Evolutionary conservation across 257 asterid genomes (phyloP), one percentile per base, ranked within the genome.

Genomic region (Lithospermum erythrorhizon): DNA sequence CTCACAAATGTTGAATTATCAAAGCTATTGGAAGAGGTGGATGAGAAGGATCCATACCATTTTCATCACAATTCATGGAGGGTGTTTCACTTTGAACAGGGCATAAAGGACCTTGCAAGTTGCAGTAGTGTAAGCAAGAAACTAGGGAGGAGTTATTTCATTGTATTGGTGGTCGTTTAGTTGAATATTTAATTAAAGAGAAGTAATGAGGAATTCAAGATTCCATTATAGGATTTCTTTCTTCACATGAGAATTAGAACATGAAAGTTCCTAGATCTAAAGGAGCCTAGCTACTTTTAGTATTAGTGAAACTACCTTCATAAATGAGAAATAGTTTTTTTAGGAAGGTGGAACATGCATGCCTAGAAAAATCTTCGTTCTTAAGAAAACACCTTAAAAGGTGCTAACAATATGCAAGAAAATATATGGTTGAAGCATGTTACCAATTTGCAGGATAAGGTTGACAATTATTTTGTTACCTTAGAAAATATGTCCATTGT

Each of bases 221-320:
- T 72, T 58, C 65, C 64, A 62, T 41, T 41, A 5, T 58, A n/a
- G 58, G 14, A 55, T 21, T 24, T 22, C 20, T 58, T 52, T 63
- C 32, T 58, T 63, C 63, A 52, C 65, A 63, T 54, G 63, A 49
- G 21, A 35, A 47, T 24, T 49, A 54, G 41, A 58, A 25, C 63
- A 63, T 19, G 53, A 67, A 68, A 48, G 57, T 37, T 56, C 10
- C 49, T 18, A 54, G 56, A 58, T 57, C 63, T 54, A 53, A n/a
- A 62, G 64, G 9, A 61, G 57, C 65, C 61, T n/a, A n/a, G n/a
- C n/a, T 41, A 25, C 56, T 10, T 21, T 41, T 49, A 27, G 35
- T 58, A 53, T 54, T 0, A 2, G 25, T 53, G 61, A 35, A 54
- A 9, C 47, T 45, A 53, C 57, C 57, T 53, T 19, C 57, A 53